Evolutionary conservation across 2,329 filamentous ascomycete genomes (phyloP).

Genomic region (Tolypocladium album): DNA sequence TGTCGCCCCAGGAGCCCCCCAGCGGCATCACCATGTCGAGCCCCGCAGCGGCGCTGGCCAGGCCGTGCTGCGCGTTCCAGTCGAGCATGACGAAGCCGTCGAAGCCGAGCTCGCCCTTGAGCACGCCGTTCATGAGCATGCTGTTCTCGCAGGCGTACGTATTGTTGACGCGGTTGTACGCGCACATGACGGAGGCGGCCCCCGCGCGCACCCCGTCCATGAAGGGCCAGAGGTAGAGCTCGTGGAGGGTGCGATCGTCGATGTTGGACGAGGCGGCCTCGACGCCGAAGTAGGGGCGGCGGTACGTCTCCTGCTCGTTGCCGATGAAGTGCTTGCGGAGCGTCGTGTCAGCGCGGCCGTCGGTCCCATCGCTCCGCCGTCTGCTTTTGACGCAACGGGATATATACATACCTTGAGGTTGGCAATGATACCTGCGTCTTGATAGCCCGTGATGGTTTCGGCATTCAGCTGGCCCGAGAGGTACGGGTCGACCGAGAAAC

Average conservation of each 20-base stretch:
- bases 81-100: conserved; percentile 60
- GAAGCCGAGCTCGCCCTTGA: conserved; percentile 55
- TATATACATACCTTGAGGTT: conserved; percentile 58
- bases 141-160: conserved; percentile 67
- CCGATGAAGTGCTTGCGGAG: conserved; percentile 39
- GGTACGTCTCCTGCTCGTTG: conserved; percentile 49
- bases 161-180: conserved; percentile 62
- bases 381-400: too few relatives aligned
- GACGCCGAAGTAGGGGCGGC: conserved; percentile 26
- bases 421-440: conserved; percentile 69
- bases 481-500: conserved; percentile 60
- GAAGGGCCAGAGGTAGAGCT: conserved; percentile 58
- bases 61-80: conserved; percentile 56
- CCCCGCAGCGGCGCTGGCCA: conserved; percentile 43
- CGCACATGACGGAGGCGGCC: conserved; percentile 52
- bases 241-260: conserved; percentile 55
- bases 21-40: conserved; percentile 63
- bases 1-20: conserved; percentile 46
- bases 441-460: conserved; percentile 65
- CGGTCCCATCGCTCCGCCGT: too few relatives aligned
- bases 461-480: conserved; percentile 60
- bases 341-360: neutral
- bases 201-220: conserved; percentile 49
- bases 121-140: conserved; percentile 55
- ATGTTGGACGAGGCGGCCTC: conserved; percentile 51